Evolutionary conservation across 139 green algal genomes (phyloP).

Genomic region (Chlorella sp.): DNA sequence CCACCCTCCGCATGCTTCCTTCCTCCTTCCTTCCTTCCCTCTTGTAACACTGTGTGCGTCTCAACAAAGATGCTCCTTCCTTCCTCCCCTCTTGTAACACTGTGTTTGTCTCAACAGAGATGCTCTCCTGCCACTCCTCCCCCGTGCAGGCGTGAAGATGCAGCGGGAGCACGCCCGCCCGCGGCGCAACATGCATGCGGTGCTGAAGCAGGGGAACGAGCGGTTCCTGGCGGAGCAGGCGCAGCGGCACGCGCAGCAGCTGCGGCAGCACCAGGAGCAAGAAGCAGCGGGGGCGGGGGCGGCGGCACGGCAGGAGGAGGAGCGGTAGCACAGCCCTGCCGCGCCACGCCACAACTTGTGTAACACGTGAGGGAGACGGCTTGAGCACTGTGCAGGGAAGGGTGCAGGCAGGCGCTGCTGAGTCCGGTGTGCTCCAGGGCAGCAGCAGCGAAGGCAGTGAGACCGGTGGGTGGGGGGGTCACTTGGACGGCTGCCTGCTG

Average conservation of each 20-base stretch:
- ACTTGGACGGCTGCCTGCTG: too few relatives aligned
- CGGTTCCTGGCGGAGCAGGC: neutral
- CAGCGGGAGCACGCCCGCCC: neutral
- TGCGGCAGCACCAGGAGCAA: neutral
- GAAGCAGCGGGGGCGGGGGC: neutral
- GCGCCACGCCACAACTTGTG: too few relatives aligned
- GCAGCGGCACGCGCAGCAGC: slow-evolving; percentile 3
- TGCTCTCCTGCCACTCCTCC: neutral
- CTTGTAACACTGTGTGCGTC: neutral
- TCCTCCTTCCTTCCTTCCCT: neutral
- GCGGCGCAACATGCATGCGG: slow-evolving; percentile 20
- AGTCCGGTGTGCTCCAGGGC: too few relatives aligned
- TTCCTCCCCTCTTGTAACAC: neutral
- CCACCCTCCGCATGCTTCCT: neutral
- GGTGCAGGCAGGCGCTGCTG: too few relatives aligned
- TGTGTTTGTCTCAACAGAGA: neutral
- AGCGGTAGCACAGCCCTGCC: neutral
- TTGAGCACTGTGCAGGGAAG: too few relatives aligned
- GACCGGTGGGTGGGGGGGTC: too few relatives aligned
- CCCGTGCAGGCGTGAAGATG: slow-evolving; percentile 26
- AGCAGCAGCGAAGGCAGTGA: too few relatives aligned
- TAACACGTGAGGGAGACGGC: too few relatives aligned
- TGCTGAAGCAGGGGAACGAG: slow-evolving; percentile 6
- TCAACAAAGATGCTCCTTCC: neutral
- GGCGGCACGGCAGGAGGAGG: neutral